Base-by-base conservation (phyloP, 306 rosid species). In the Rubus idaeus region DNA sequence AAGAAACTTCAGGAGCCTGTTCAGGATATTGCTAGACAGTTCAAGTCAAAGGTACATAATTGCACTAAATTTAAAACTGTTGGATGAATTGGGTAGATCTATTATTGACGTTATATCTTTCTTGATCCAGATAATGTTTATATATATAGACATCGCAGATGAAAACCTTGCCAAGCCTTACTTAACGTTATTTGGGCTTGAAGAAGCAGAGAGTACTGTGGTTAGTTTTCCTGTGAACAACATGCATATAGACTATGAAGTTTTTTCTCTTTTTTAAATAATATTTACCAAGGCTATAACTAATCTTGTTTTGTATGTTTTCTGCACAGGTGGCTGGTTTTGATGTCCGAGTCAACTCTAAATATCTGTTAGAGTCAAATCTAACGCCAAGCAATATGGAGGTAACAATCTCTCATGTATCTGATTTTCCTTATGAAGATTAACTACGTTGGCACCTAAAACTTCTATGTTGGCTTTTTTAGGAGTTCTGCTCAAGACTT, bases 131-230 rank as follows among this genome's bases (percentile, higher is more conserved):
- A 80, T 95, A 60, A 77, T 95, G 89, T 84, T 92, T 74, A 75
- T 92, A 56, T 74, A 84, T 73, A 84, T 92, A 57, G 96, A 91
- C 83, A 87, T 92, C 71, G 78, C 83, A 0, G 86, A 90, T 39
- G 97, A 89, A 87, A 89, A 95, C 89, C 97, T 92, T 52, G 97
- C 99, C 47, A 95, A 95, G 87, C 99, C 99, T 44, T 87, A 88
- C 82, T 86, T 92, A 71, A 84, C 97, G 1, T 67, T 95, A 85
- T 88, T 87, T 77, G 97, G 99, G 78, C 92, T 95, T 16, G 97
- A 95, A 87, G 97, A 95, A 74, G 86, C 97, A 63, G 81, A 83
- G 60, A 68, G 86, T 68, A 83, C 83, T 50, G 96, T 88, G 97
- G 98, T 94, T 77, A 72, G 98, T 89, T 74, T 45, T 41, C 56